These are phyloP conservation scores for Aspergillus flavus DNA, from an alignment of 2,329 filamentous ascomycete genomes.

Conservation along the genomic window DNA sequence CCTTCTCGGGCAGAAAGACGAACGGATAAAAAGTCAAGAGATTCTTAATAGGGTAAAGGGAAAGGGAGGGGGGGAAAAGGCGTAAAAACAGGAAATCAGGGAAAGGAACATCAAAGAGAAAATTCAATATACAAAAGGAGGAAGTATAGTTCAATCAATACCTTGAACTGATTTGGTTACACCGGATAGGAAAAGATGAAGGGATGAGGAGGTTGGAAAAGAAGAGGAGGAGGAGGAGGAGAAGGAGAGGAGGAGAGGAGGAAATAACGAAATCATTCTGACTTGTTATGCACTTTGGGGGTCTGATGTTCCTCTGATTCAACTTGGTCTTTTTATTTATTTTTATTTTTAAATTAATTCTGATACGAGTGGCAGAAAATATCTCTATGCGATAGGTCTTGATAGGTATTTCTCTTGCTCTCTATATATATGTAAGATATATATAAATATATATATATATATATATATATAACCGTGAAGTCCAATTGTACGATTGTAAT, in stretches of 20 bases:
- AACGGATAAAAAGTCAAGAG: background rate
- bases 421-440: background rate
- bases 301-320: too few relatives aligned
- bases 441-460: background rate
- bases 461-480: background rate
- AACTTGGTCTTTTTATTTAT: background rate
- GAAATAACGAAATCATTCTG: constrained; percentile 23
- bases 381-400: background rate
- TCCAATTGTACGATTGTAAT: background rate
- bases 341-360: background rate
- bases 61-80: background rate
- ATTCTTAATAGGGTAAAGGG: background rate
- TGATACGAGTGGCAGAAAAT: background rate
- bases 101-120: background rate
- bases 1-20: background rate
- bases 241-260: background rate
- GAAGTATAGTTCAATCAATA: background rate
- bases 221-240: background rate
- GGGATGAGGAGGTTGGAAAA: background rate
- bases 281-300: background rate
- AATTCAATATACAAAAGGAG: background rate
- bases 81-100: background rate
- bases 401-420: background rate
- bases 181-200: background rate
- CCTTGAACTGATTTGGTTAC: background rate